phyloP scores from a whole-genome alignment of 495 filamentous ascomycete species.

The Articulospora tetracladia region DNA sequence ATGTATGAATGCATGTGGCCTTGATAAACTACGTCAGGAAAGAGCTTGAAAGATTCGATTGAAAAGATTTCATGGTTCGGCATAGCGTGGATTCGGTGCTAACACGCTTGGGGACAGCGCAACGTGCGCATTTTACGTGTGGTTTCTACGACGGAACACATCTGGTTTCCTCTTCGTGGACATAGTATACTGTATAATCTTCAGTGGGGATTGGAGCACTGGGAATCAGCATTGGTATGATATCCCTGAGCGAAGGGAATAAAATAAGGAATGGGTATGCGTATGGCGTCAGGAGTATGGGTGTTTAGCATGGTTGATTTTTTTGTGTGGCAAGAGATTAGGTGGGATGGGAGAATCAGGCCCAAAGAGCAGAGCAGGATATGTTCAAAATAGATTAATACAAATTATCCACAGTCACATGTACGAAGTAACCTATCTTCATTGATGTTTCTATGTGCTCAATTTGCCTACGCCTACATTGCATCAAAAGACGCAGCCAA shows the following conservation, averaged over 20 bases:
- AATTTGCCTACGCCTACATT: too few relatives aligned
- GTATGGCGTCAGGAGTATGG: not conserved
- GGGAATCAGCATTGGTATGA: not conserved
- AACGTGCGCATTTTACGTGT: too few relatives aligned
- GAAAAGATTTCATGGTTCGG: not conserved
- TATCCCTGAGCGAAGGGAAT: not conserved
- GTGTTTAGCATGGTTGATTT: not conserved
- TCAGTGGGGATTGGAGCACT: not conserved
- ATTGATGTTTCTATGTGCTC: too few relatives aligned
- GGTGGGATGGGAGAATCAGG: not conserved
- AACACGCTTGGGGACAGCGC: not conserved
- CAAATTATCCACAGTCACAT: not conserved
- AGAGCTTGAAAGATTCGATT: not conserved
- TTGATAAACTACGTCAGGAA: constrained; percentile 3
- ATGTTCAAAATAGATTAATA: not conserved
- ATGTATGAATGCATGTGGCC: constrained; percentile 28
- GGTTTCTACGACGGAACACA: too few relatives aligned
- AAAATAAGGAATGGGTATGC: not conserved
- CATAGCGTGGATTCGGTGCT: not conserved
- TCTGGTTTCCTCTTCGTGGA: not conserved
- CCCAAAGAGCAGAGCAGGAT: not conserved
- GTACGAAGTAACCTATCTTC: too few relatives aligned
- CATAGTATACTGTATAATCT: not conserved
- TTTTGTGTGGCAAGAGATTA: not conserved
- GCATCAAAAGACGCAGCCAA: too few relatives aligned